A percentile compares a stretch with the other conserved stretches of the same genome.
phyloP scores from a whole-genome alignment of 345 rosid species.

The Syzygium aqueum region DNA sequence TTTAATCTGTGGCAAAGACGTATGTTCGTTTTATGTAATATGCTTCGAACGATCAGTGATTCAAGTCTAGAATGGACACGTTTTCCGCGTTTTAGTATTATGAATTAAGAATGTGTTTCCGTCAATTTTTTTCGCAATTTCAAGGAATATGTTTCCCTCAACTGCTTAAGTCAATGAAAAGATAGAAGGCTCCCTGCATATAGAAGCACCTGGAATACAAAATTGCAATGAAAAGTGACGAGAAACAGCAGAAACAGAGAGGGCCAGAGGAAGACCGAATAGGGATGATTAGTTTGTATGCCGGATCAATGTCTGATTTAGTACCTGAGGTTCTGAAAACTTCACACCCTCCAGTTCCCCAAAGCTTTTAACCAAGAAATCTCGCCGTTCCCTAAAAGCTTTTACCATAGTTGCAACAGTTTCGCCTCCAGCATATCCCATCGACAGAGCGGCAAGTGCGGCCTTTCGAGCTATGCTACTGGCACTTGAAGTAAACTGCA shows the following conservation, averaged over 20 bases:
- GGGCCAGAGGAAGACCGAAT: neutral
- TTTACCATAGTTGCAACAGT: constrained; percentile 76
- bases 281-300: neutral
- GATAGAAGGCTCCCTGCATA: constrained; percentile 93
- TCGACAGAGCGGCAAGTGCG: constrained; percentile 73
- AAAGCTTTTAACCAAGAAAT: constrained; percentile 73
- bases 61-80: too few species aligned
- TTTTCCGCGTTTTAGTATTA: too few species aligned
- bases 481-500: constrained; percentile 80
- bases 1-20: too few species aligned
- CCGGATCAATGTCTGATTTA: neutral
- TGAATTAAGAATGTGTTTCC: too few species aligned
- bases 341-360: constrained; percentile 68
- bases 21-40: too few species aligned
- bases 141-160: too few species aligned
- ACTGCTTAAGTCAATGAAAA: constrained; percentile 75
- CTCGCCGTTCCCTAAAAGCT: constrained; percentile 87
- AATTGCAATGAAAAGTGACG: neutral
- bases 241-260: neutral
- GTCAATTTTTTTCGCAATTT: too few species aligned
- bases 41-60: too few species aligned
- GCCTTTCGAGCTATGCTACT: constrained; percentile 89
- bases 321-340: constrained; percentile 86
- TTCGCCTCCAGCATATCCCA: constrained; percentile 97
- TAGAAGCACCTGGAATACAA: neutral